A percentile compares a stretch with the other conserved stretches of the same genome.
Evolutionary conservation across 2,329 filamentous ascomycete genomes (phyloP).

Genomic region (Trichophyton simii): DNA sequence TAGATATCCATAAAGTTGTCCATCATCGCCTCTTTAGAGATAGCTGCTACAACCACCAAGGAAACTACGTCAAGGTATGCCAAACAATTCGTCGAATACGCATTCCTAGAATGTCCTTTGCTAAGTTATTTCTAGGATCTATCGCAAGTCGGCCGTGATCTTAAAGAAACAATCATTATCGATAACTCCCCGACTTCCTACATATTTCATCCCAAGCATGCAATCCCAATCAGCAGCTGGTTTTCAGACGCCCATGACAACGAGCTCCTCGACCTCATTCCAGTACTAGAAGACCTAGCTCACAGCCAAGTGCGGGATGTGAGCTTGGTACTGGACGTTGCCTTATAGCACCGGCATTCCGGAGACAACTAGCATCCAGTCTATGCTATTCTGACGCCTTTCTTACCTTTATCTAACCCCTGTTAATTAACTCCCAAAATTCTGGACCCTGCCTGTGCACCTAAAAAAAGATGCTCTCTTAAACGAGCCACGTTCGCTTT

Average conservation of each 20-base stretch:
- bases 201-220: conserved; percentile 98
- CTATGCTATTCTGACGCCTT: background rate
- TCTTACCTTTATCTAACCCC: background rate
- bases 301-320: conserved; percentile 83
- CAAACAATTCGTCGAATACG: background rate
- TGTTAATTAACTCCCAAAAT: background rate
- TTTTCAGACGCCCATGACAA: conserved; percentile 99
- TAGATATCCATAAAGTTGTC: conserved; percentile 93
- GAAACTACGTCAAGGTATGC: conserved; percentile 82
- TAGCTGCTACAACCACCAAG: conserved; percentile 98
- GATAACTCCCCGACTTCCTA: conserved; percentile 99
- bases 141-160: conserved; percentile 87
- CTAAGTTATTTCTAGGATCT: conserved; percentile 49
- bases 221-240: conserved; percentile 98
- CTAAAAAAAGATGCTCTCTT: background rate
- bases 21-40: conserved; percentile 94
- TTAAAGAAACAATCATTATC: conserved; percentile 97
- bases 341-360: conserved; percentile 38
- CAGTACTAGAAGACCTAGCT: conserved; percentile 93
- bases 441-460: background rate
- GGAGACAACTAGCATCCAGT: background rate
- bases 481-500: conserved; percentile 7
- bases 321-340: conserved; percentile 90
- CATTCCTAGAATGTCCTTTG: too few relatives aligned
- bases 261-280: conserved; percentile 91